Evolutionary conservation across 306 rosid species (phyloP), one percentile per base, ranked within the genome.

Genomic region (Vigna hirtella): DNA sequence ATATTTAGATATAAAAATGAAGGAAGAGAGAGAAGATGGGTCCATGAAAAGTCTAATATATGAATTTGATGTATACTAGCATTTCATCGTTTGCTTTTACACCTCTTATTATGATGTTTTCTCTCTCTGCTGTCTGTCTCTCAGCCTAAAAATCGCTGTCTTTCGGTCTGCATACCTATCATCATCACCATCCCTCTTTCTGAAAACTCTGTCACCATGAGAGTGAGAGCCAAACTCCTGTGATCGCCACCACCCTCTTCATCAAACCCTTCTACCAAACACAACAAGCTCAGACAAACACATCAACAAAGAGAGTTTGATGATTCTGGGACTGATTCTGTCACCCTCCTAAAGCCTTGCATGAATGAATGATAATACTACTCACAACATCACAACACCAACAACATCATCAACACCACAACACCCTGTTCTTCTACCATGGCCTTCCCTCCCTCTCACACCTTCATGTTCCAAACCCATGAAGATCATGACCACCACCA

Each of bases 211-310:
- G 93, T 82, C 98, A 86, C 82, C 96, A 90, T 94, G 90, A 91
- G 92, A 90, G 93, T 94, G 94, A 91, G 97, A 91, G 94, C 94
- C 94, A 84, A 82, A 81, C 84, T 77, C 85, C 78, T 78, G 73
- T 67, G 67, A 77, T 74, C 87, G 66, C 34, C 58, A 68, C 40
- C 38, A 20, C 70, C 76, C 62, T 18, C 55, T 58, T 58, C 2
- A 20, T 18, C 65, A 72, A 12, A 43, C 2, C 70, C 1, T 20
- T 62, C 3, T 7, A 32, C 3, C 22, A 38, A 28, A 65, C 70
- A 7, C 69, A 50, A 7, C 69, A 34, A 42, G 11, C 16, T 15
- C 12, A 62, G 13, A 3, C 6, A 12, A 63, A 62, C 24, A 5
- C 6, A 56, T 3, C 34, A 30, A 22, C 16, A 22, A 14, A 10